Percentiles rank a stretch among this genome's conserved stretches.
Conservation (phyloP, 495 filamentous ascomycete species). For the Penicillium crystallinum region DNA sequence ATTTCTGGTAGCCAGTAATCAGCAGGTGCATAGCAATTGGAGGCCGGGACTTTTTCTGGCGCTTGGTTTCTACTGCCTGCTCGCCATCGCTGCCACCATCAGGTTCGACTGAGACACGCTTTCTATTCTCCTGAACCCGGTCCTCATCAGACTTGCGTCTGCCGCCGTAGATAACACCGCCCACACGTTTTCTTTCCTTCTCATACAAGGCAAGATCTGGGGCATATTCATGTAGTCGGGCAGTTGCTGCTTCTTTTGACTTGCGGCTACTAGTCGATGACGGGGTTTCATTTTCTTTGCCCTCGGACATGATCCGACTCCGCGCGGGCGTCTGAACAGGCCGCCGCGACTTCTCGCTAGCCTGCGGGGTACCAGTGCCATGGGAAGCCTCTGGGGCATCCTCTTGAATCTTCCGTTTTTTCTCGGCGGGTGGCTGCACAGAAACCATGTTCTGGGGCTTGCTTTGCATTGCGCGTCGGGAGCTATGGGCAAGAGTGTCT, state of each 20-base stretch:
- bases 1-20: constrained; percentile 74
- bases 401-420: constrained; percentile 13
- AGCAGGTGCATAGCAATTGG: constrained; percentile 66
- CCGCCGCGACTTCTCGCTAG: constrained; percentile 26
- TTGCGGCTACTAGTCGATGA: constrained; percentile 72
- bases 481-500: constrained; percentile 19
- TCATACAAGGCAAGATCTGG: constrained; percentile 84
- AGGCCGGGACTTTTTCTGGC: constrained; percentile 54
- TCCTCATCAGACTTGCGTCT: constrained; percentile 50
- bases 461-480: constrained; percentile 29
- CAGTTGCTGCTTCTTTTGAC: constrained; percentile 77
- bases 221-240: constrained; percentile 68
- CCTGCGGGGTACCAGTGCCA: constrained; percentile 30
- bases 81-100: constrained; percentile 51
- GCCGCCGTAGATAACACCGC: constrained; percentile 75
- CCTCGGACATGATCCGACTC: constrained; percentile 39
- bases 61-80: constrained; percentile 50
- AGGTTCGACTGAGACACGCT: constrained; percentile 36
- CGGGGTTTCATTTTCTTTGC: constrained; percentile 86
- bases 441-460: constrained; percentile 33
- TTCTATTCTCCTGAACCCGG: constrained; percentile 35
- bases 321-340: constrained; percentile 44
- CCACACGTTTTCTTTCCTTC: constrained; percentile 85
- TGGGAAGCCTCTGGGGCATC: constrained; percentile 11
- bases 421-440: constrained; percentile 18